Evolutionary conservation across 2,329 filamentous ascomycete species (phyloP).

Genomic region (Diplodia mutila): DNA sequence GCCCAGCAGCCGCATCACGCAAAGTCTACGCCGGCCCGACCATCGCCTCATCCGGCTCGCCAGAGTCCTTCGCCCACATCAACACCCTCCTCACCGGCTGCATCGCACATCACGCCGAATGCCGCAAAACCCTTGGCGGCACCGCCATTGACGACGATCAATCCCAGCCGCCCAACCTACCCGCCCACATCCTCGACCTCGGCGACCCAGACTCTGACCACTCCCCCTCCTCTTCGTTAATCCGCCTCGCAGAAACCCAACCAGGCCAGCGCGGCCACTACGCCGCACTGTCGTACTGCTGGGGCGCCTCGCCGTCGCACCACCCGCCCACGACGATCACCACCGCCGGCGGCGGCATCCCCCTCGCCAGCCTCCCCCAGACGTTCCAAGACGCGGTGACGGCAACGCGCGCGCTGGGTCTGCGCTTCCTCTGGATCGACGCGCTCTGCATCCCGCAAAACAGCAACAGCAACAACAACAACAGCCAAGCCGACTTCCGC

Average conservation of each 20-base stretch:
- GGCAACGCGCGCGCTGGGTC: not conserved
- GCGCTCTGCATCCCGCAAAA: conserved; percentile 29
- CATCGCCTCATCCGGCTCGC: not conserved
- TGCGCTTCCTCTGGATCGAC: conserved; percentile 29
- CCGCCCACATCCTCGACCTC: conserved; percentile 14
- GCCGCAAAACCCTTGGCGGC: not conserved
- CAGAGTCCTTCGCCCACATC: not conserved
- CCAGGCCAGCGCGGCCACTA: conserved; percentile 8
- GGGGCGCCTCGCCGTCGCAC: not conserved
- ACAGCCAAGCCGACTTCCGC: not conserved
- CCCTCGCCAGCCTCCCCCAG: not conserved
- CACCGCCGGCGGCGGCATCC: not conserved
- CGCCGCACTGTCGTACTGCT: conserved; percentile 16
- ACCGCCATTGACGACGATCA: not conserved
- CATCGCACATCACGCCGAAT: not conserved
- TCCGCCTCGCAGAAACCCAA: not conserved
- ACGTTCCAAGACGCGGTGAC: conserved; percentile 27
- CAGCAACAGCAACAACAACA: not conserved
- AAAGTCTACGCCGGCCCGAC: not conserved
- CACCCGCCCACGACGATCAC: conserved; percentile 15
- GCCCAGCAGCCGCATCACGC: not conserved
- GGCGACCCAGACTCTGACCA: not conserved
- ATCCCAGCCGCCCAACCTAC: conserved; percentile 25
- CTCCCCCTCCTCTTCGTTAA: not conserved
- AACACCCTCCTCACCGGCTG: not conserved